phyloP scores from a whole-genome alignment of 345 rosid genomes.

The Bruguiera parviflora region DNA sequence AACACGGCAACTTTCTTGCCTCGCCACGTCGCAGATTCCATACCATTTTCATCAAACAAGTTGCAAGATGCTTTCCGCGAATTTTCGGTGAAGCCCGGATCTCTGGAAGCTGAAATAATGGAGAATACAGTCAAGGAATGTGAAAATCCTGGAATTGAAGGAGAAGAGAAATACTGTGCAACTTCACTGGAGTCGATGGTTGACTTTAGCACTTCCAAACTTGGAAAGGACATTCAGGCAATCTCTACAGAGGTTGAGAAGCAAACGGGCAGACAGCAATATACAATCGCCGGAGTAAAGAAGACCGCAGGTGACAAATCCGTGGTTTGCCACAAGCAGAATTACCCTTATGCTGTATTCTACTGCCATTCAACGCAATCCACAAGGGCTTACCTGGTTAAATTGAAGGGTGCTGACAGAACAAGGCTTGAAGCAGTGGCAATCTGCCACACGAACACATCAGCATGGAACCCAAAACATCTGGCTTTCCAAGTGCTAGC shows the following conservation, averaged over 20 bases:
- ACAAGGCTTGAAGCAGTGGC: not conserved
- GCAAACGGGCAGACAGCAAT: not conserved
- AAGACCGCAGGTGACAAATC: not conserved
- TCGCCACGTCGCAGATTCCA: conserved; percentile 50
- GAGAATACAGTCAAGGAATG: conserved; percentile 23
- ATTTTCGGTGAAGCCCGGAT: conserved; percentile 55
- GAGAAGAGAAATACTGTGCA: conserved; percentile 21
- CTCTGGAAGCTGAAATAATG: conserved; percentile 61
- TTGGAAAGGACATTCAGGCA: conserved; percentile 6
- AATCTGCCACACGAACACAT: conserved; percentile 17
- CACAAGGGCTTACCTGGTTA: conserved; percentile 7
- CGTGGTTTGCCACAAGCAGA: conserved; percentile 14
- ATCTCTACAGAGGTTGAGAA: conserved; percentile 1
- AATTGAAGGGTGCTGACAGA: conserved; percentile 11
- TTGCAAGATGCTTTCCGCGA: conserved; percentile 45
- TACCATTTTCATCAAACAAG: conserved; percentile 65
- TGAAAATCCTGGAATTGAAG: conserved; percentile 12
- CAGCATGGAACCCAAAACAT: conserved; percentile 14
- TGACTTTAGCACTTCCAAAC: not conserved
- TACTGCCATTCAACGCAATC: conserved; percentile 11
- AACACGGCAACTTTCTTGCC: conserved; percentile 57
- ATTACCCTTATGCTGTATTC: conserved; percentile 12
- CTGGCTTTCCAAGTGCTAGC: conserved; percentile 11
- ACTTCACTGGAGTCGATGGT: conserved; percentile 20
- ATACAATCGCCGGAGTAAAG: not conserved